Conservation (phyloP, 306 rosid genomes). For the Crataegus laevigata region DNA sequence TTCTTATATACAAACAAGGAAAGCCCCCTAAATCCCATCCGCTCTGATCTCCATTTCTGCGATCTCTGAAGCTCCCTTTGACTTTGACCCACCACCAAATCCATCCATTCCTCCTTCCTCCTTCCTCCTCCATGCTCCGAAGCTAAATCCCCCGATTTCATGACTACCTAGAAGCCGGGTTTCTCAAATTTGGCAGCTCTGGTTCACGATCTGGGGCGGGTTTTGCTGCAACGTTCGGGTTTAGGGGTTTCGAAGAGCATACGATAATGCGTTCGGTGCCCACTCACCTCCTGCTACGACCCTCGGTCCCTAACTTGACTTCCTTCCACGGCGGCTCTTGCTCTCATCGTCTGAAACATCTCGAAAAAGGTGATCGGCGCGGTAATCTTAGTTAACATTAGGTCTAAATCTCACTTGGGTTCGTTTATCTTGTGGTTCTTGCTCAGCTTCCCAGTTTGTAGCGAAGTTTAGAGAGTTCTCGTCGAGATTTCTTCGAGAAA, state of each 20-base stretch:
- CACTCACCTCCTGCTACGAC: slow-evolving; percentile 25
- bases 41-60: neutral
- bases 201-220: slow-evolving; percentile 9
- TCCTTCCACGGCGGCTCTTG: slow-evolving; percentile 55
- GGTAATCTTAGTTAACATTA: slow-evolving; percentile 82
- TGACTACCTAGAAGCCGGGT: slow-evolving; percentile 1
- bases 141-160: neutral
- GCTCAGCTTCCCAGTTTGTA: neutral
- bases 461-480: neutral
- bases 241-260: slow-evolving; percentile 81
- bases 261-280: slow-evolving; percentile 62
- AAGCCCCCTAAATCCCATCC: too few relatives aligned
- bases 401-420: slow-evolving; percentile 1
- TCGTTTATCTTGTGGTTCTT: neutral
- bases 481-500: neutral
- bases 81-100: neutral
- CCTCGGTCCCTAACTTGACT: slow-evolving; percentile 35
- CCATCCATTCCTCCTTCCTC: neutral
- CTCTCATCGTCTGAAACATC: slow-evolving; percentile 66
- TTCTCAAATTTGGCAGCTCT: neutral
- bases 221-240: neutral
- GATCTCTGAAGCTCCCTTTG: neutral
- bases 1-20: neutral
- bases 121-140: neutral
- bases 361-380: slow-evolving; percentile 73